Base-by-base conservation (phyloP, 257 asterid species). In the Solanum bulbocastanum region DNA sequence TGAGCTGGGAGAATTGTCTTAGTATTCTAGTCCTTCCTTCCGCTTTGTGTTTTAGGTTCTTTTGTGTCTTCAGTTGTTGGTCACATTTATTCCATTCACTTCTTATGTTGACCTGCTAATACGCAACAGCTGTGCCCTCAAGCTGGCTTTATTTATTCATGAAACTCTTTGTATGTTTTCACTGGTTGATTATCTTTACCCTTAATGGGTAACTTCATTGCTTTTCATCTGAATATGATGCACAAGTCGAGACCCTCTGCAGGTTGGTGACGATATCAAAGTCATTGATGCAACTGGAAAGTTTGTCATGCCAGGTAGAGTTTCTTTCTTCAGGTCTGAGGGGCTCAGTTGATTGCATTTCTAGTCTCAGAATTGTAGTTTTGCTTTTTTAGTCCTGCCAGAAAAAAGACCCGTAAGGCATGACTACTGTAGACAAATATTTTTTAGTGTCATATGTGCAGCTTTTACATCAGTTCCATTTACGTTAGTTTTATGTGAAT, bases 241-340 rank as follows among this genome's bases (percentile, higher is more conserved):
- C 72, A 86, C 66, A 25, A 89, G 89, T 88, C 74, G 79, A 72
- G 87, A 85, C 36, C 87, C 46, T 87, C 23, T 91, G 89, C 93
- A 96, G 99, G 99, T 96, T 82, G 90, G 94, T 23, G 99, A 97
- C 83, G 96, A 85, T 84, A 95, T 93, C 90, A 93, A 87, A 88
- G 87, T 95, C 88, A 93, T 97, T 69, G 98, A 97, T 90, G 98
- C 99, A 87, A 92, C 94, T 23, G 98, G 98, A 87, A 97, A 96
- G 93, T 95, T 90, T 90, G 98, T 97, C 93, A 96, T 97, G 98
- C 99, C 99, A 90, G 99, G 99, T 96, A 90, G 66, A 60, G 56
- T 35, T 89, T 85, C 89, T 66, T 78, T 86, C 86, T 30, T 81
- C 62, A 62, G 22, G 84, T 65, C 42, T 74, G 32, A 40, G 86